Conservation (phyloP, 345 rosid genomes). For the Mangifera indica region DNA sequence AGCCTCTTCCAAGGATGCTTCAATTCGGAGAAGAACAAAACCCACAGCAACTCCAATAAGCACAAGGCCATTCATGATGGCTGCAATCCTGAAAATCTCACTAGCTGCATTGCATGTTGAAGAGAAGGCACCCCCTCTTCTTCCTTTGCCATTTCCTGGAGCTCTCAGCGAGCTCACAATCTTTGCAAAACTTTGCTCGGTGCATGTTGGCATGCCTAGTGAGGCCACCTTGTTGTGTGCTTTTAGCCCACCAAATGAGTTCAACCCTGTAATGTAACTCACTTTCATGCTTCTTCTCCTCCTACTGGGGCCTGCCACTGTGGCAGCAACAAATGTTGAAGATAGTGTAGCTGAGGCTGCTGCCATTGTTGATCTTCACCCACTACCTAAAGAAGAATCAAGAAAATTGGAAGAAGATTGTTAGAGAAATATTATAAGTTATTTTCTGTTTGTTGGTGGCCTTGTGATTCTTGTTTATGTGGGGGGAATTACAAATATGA, state of each 20-base stretch:
- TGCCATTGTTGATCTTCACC: conserved; percentile 27
- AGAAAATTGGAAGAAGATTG: not conserved
- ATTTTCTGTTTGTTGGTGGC: not conserved
- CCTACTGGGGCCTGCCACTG: conserved; percentile 13
- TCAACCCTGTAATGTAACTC: conserved; percentile 39
- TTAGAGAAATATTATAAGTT: not conserved
- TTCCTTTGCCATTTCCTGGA: conserved; percentile 27
- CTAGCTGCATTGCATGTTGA: conserved; percentile 37
- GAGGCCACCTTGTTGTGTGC: conserved; percentile 41
- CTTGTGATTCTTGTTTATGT: not conserved
- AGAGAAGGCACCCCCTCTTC: conserved; percentile 36
- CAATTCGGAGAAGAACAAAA: conserved; percentile 46
- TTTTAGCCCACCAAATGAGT: conserved; percentile 46
- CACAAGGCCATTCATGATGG: conserved; percentile 49
- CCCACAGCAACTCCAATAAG: conserved; percentile 56
- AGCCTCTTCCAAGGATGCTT: conserved; percentile 43
- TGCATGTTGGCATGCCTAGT: conserved; percentile 33
- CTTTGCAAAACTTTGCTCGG: conserved; percentile 42
- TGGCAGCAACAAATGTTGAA: conserved; percentile 28
- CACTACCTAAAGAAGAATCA: conserved; percentile 4
- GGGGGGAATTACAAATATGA: conserved; percentile 4
- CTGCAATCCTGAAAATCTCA: conserved; percentile 55
- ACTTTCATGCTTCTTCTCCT: conserved; percentile 23
- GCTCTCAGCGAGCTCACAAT: conserved; percentile 44
- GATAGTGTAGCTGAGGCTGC: conserved; percentile 31